Evolutionary conservation across 805 yeast species (phyloP), one percentile per base, ranked within the genome.

Genomic region (Barnettozyma wickerhamii): DNA sequence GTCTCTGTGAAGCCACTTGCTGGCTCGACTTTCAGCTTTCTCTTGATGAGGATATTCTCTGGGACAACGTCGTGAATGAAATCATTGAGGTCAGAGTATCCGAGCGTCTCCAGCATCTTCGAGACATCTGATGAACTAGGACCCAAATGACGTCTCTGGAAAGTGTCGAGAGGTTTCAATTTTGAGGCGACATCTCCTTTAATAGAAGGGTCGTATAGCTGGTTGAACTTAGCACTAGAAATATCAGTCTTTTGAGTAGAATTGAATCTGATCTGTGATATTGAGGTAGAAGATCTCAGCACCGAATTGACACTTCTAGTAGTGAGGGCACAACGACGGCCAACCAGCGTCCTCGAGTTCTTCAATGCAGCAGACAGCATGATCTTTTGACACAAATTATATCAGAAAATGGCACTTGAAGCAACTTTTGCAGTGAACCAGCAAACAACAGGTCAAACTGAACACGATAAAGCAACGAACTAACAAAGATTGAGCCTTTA

Each of bases 141-240:
- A 10, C 99, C 99, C 43, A 91, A 69, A 63, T 93, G 99, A 55
- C 98, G 85, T 56, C 95, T 77, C 37, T 84, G 76, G 63, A 91
- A 93, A 2, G 93, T 81, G 59, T 93, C 99, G 42, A 86, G 69
- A 4, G 75, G 73, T 30, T 45, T 51, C 17, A 59, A 38, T 24
- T 45, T 47, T 20, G 41, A 47, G 13, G 35, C 34, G 13, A 47
- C 49, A 6, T 39, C 38, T 12, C 28, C 20, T 27, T 30, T 35
- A 21, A 46, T 32, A 10, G 67, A 57, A 7, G 79, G 73, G 43
- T 68, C 63, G 51, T 72, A 77, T 7, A 81, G 63, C 24, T 62
- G 50, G 3, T 58, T 56, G 53, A 78, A 82, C 48, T 71, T 66
- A 3, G 63, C 62, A n/a, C 81, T 72, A 13, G 83, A 74, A 10